A percentile compares a stretch with the other conserved stretches of the same genome.
Evolutionary conservation across 345 rosid species (phyloP).

Genomic region (Raphanus raphanistrum): DNA sequence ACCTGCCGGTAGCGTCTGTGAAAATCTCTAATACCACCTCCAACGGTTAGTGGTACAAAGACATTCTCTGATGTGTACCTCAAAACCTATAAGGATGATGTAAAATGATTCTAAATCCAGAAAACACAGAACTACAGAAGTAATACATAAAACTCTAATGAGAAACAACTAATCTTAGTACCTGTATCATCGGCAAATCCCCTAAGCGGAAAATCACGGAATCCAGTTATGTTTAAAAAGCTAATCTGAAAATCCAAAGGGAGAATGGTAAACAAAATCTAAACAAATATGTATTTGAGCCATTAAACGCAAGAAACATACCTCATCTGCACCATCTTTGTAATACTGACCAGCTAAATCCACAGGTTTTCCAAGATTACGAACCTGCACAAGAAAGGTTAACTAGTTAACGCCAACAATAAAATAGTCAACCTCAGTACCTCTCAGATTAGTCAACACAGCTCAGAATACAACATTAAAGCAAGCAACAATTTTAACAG

Average conservation of each 20-base stretch:
- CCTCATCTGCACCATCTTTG: constrained; percentile 96
- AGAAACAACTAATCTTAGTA: constrained; percentile 31
- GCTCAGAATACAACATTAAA: background rate
- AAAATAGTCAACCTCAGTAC: constrained; percentile 11
- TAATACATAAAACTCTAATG: background rate
- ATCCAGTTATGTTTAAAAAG: constrained; percentile 89
- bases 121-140: background rate
- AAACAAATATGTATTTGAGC: constrained; percentile 6
- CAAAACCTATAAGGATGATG: constrained; percentile 61
- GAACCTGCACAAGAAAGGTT: constrained; percentile 52
- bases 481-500: constrained; percentile 20
- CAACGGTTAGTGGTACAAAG: constrained; percentile 95
- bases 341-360: constrained; percentile 90
- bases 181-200: constrained; percentile 97
- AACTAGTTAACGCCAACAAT: background rate
- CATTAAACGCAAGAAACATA: constrained; percentile 27
- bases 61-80: constrained; percentile 89
- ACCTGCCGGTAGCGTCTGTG: constrained; percentile 97
- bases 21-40: constrained; percentile 98
- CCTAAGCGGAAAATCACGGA: constrained; percentile 95
- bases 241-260: constrained; percentile 63
- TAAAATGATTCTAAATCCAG: constrained; percentile 1
- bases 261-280: constrained; percentile 19
- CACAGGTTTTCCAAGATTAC: constrained; percentile 99
- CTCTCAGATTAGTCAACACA: background rate